Evolutionary conservation across 1,139 yeast genomes (phyloP).

Genomic region (Geotrichum europaeum): DNA sequence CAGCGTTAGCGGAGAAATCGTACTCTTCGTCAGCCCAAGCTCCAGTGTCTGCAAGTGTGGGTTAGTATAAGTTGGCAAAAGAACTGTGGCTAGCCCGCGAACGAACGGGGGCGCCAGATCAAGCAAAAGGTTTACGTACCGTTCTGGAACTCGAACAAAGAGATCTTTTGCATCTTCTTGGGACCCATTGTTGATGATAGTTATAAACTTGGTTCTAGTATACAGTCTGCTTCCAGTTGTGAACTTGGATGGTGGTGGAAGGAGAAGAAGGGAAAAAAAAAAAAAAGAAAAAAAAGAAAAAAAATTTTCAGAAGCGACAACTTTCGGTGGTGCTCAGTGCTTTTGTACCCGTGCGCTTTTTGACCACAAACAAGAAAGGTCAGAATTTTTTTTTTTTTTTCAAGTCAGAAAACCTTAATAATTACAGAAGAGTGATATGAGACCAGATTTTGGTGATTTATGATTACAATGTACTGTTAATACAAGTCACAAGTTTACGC

Average conservation of each 20-base stretch:
- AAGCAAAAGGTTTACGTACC: conserved; percentile 2
- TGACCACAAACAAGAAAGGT: too few species aligned
- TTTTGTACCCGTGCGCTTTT: neutral
- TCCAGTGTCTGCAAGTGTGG: conserved; percentile 40
- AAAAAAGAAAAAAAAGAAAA: neutral
- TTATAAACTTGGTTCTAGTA: neutral
- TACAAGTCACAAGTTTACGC: neutral
- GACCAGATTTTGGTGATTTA: neutral
- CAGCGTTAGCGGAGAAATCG: conserved; percentile 14
- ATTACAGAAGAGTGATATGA: neutral
- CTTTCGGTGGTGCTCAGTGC: neutral
- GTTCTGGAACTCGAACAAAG: conserved; percentile 14
- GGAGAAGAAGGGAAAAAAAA: neutral
- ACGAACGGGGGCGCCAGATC: neutral
- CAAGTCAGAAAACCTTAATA: too few species aligned
- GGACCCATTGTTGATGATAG: conserved; percentile 8
- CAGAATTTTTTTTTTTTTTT: too few species aligned
- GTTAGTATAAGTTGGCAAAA: neutral
- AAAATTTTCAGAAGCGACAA: neutral
- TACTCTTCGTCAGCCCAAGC: conserved; percentile 20
- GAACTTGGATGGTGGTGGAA: neutral
- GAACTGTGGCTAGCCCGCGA: neutral
- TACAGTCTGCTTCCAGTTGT: neutral
- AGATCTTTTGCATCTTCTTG: conserved; percentile 13
- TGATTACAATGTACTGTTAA: neutral